A percentile compares a stretch with the other conserved stretches of the same genome.
phyloP scores from a whole-genome alignment of 352 stramenopile species.

The Plasmopara halstedii region DNA sequence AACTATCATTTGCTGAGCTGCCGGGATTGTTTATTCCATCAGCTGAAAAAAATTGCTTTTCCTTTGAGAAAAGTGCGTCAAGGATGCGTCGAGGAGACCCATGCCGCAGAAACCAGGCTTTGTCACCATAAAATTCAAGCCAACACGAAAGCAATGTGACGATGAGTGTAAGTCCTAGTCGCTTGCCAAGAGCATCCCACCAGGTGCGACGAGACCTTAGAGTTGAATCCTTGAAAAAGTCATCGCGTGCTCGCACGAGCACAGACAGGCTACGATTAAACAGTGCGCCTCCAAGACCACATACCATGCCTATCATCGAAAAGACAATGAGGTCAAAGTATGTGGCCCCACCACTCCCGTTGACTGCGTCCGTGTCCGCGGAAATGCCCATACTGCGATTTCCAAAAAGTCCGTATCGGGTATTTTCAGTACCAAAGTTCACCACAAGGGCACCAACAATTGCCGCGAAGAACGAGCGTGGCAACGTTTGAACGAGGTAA shows the following conservation, averaged over 20 bases:
- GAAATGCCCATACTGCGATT: constrained; percentile 60
- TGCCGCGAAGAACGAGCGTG: constrained; percentile 70
- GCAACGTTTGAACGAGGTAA: constrained; percentile 73
- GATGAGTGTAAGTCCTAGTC: constrained; percentile 40
- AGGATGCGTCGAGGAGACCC: constrained; percentile 61
- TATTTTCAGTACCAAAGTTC: constrained; percentile 55
- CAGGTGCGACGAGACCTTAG: constrained; percentile 8
- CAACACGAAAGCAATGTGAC: constrained; percentile 64
- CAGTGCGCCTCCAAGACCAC: constrained; percentile 51
- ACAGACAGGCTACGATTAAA: constrained; percentile 70
- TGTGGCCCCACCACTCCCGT: constrained; percentile 27
- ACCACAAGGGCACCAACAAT: constrained; percentile 68
- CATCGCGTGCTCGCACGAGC: constrained; percentile 51
- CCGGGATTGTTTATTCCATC: constrained; percentile 5
- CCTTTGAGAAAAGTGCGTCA: constrained; percentile 53
- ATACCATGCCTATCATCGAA: constrained; percentile 54
- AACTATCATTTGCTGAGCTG: constrained; percentile 28
- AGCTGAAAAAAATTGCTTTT: constrained; percentile 40
- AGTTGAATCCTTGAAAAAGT: constrained; percentile 25
- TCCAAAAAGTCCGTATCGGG: constrained; percentile 65
- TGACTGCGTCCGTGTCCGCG: constrained; percentile 32
- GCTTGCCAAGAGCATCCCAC: constrained; percentile 53
- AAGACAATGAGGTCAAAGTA: constrained; percentile 55
- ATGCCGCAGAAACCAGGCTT: constrained; percentile 71
- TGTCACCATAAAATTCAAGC: constrained; percentile 74